Conservation (phyloP, 2,329 filamentous ascomycete species). For the Aspergillus uvarum region DNA sequence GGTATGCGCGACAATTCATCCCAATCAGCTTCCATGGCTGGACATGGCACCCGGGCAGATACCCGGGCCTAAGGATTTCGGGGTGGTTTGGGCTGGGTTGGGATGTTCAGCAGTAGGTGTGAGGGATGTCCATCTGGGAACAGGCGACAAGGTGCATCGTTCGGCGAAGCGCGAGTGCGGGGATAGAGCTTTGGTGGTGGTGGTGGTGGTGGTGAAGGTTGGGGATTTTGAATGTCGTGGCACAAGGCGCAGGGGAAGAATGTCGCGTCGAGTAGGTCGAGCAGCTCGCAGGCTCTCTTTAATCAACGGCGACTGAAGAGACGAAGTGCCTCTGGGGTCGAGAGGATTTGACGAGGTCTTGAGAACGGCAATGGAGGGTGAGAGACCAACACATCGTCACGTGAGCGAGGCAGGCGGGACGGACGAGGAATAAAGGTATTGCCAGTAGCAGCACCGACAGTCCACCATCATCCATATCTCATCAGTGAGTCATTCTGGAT, state of each 20-base stretch:
- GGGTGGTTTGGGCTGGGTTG: neutral
- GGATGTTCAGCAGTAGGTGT: slow-evolving; percentile 11
- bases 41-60: slow-evolving; percentile 18
- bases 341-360: neutral
- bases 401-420: slow-evolving; percentile 2
- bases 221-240: neutral
- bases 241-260: neutral
- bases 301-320: neutral
- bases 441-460: neutral
- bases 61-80: slow-evolving; percentile 6
- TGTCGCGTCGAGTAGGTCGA: neutral
- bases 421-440: neutral
- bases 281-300: neutral
- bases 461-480: no score
- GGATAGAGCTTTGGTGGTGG: slow-evolving; percentile 21
- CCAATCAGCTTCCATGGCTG: slow-evolving; percentile 50
- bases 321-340: slow-evolving; percentile 1
- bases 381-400: slow-evolving; percentile 4
- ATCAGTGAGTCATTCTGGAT: no score
- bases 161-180: slow-evolving; percentile 38
- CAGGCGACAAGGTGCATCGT: slow-evolving; percentile 37
- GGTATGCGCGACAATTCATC: slow-evolving; percentile 75
- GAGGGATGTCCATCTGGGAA: slow-evolving; percentile 34
- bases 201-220: slow-evolving; percentile 20
- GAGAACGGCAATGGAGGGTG: slow-evolving; percentile 2